Evolutionary conservation across 108 stramenopile species (phyloP).

Genomic region (Cyclotella kingstonii): DNA sequence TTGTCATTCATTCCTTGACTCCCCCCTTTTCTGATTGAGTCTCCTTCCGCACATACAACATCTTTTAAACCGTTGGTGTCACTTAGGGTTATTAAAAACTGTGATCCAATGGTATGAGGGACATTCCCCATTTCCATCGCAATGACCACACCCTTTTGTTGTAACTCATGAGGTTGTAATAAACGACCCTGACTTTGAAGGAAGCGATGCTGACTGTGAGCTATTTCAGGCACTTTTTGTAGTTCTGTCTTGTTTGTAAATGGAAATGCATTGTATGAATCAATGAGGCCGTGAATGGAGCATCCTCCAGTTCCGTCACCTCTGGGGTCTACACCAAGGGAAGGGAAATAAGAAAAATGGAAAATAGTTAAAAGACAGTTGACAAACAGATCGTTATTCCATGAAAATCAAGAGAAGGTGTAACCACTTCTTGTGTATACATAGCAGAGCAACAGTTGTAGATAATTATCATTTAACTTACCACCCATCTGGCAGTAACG

Average conservation of each 20-base stretch:
- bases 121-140: constrained; percentile 69
- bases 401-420: not conserved
- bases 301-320: constrained; percentile 95
- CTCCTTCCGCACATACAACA: constrained; percentile 4
- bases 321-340: constrained; percentile 63
- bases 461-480: constrained; percentile 1
- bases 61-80: constrained; percentile 75
- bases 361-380: constrained; percentile 43
- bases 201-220: constrained; percentile 50
- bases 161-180: constrained; percentile 56
- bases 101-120: constrained; percentile 82
- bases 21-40: constrained; percentile 42
- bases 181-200: constrained; percentile 63
- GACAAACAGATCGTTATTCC: too few species aligned
- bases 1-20: constrained; percentile 39
- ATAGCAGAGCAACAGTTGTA: not conserved
- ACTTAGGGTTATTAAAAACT: constrained; percentile 91
- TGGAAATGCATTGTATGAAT: constrained; percentile 29
- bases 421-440: not conserved
- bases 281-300: constrained; percentile 72
- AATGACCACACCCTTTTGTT: constrained; percentile 67
- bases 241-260: not conserved
- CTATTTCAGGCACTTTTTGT: constrained; percentile 39
- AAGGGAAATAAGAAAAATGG: not conserved
- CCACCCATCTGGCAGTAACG: constrained; percentile 75